Evolutionary conservation across 169 alveolate species (phyloP), one percentile per base, ranked within the genome.

Genomic region (Plasmodium gonderi): DNA sequence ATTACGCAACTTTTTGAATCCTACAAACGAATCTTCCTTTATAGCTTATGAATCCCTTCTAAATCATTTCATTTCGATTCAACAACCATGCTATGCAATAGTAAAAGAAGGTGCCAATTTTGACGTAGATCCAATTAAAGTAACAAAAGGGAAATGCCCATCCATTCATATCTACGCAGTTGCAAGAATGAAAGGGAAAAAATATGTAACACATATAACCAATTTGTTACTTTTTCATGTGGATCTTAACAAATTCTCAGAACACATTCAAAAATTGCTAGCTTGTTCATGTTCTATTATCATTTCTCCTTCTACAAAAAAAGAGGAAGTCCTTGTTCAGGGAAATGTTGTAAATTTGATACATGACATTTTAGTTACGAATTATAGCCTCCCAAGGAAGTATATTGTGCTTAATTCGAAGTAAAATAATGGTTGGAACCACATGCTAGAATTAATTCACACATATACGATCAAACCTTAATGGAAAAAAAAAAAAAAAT

Each of bases 181-280:
- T 72, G 92, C 92, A 17, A 69, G 92, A 64, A 83, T 83, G 92
- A 83, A 69, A 49, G 92, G 92, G 20, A 83, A 83, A 72, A 83
- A 83, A 83, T 83, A 69, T 49, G 83, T 83, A 14, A 83, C 92
- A 8, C 92, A 83, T 44, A 72, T 83, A 31, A 83, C 92, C 4
- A 83, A 83, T 74, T 31, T 83, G 64, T 83, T 69, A n/a, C 65
- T 83, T 14, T 83, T 83, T 60, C 82, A 83, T 72, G 51, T 83
- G 40, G 92, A 83, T 68, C 85, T 83, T 38, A 69, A 68, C 40
- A 83, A 44, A 72, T 83, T 83, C 42, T 49, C 92, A 40, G 92
- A 83, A 33, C 64, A 69, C 12, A 26, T 83, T 23, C 92, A 83
- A 60, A 83, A 83, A 49, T 80, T 64, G 82, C 77, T 83, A 72